phyloP scores from a whole-genome alignment of 495 filamentous ascomycete genomes.

The Pyrenula aspistea region DNA sequence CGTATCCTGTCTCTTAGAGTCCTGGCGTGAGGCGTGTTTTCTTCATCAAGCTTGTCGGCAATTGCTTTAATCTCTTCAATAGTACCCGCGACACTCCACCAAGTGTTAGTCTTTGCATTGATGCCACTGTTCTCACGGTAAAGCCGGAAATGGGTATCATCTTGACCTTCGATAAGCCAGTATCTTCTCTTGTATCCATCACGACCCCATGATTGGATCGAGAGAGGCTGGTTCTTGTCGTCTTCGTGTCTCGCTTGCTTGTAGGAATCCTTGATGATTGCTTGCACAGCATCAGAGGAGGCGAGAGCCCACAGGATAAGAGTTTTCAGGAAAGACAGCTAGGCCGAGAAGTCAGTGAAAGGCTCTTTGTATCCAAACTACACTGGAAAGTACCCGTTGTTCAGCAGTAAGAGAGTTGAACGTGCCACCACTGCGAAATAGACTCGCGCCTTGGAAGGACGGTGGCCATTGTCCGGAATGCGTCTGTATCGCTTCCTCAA shows the following conservation, averaged over 20 bases:
- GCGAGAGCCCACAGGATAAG: constrained; percentile 84
- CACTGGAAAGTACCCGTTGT: constrained; percentile 56
- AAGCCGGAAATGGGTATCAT: constrained; percentile 89
- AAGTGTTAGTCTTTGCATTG: constrained; percentile 59
- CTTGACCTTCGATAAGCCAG: constrained; percentile 85
- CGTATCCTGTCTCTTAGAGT: constrained; percentile 64
- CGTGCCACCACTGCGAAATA: constrained; percentile 60
- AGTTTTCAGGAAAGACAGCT: constrained; percentile 72
- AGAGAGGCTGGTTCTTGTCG: constrained; percentile 84
- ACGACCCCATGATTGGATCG: constrained; percentile 87
- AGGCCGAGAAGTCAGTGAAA: too few species aligned
- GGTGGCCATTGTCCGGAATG: constrained; percentile 84
- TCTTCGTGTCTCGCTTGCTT: constrained; percentile 83
- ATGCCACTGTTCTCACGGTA: constrained; percentile 83
- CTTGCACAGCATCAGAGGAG: constrained; percentile 71
- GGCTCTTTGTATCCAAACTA: constrained; percentile 3
- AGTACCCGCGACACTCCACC: constrained; percentile 84
- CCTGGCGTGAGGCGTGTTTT: constrained; percentile 68
- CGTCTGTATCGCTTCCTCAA: constrained; percentile 83
- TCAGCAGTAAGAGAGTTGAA: constrained; percentile 71
- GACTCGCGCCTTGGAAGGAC: constrained; percentile 77
- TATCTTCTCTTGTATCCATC: constrained; percentile 87
- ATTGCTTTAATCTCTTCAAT: constrained; percentile 77
- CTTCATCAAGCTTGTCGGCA: constrained; percentile 60
- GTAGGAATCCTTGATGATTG: constrained; percentile 76